phyloP scores from a whole-genome alignment of 2,329 filamentous ascomycete genomes.

The Colletotrichum acutatum region DNA sequence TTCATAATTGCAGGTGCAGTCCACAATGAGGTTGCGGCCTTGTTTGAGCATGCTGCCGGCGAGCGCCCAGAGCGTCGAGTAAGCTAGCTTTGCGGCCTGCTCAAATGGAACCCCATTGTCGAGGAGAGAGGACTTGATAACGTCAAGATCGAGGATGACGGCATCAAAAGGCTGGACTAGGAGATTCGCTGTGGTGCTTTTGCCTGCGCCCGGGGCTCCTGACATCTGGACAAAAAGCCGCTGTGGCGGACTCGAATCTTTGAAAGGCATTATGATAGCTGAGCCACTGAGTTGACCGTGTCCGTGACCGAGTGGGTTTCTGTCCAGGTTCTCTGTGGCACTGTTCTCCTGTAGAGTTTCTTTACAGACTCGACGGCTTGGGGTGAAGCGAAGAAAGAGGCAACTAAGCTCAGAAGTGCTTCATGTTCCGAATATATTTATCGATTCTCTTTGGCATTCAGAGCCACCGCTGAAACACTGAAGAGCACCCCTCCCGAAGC shows the following conservation, averaged over 20 bases:
- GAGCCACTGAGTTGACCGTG: not conserved
- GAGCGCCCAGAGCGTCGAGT: conserved; percentile 48
- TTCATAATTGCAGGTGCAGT: conserved; percentile 50
- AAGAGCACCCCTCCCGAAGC: not conserved
- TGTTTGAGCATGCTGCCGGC: conserved; percentile 48
- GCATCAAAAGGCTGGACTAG: conserved; percentile 42
- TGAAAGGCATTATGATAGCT: not conserved
- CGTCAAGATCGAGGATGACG: conserved; percentile 50
- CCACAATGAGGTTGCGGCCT: conserved; percentile 47
- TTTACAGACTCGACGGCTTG: too few species aligned
- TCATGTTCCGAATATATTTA: not conserved
- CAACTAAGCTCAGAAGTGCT: too few species aligned
- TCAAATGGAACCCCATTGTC: conserved; percentile 43
- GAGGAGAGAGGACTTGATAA: conserved; percentile 47
- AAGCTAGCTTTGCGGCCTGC: conserved; percentile 44
- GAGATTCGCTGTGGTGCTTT: conserved; percentile 47
- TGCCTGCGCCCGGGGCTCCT: conserved; percentile 51
- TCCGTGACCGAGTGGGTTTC: too few species aligned
- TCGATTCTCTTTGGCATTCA: not conserved
- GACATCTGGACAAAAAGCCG: conserved; percentile 46
- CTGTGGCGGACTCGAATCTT: not conserved
- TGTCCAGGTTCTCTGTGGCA: too few species aligned
- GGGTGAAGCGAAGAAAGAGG: too few species aligned
- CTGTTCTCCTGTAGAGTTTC: too few species aligned
- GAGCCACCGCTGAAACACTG: not conserved